Evolutionary conservation across 352 stramenopile genomes (phyloP).

Genomic region (Hyaloperonospora arabidopsidis): DNA sequence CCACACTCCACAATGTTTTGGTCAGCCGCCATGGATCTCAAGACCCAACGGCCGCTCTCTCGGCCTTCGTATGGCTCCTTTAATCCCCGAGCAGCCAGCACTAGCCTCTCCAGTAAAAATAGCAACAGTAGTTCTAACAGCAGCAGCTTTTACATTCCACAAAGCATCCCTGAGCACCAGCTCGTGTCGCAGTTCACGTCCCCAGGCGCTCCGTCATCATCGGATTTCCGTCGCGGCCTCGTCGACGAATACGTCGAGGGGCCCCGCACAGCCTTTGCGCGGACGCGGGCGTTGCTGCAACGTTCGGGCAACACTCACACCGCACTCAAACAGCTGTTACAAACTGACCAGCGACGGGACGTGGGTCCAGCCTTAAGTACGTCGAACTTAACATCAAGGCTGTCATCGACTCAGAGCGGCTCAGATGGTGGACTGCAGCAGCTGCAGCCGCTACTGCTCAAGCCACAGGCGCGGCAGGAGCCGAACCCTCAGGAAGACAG

Average conservation of each 20-base stretch:
- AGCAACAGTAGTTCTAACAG: constrained; percentile 14
- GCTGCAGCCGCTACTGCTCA: constrained; percentile 26
- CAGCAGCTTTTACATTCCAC: constrained; percentile 50
- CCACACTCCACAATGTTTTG: constrained; percentile 45
- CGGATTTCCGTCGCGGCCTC: constrained; percentile 2
- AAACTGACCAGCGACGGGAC: constrained; percentile 13
- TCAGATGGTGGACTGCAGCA: constrained; percentile 20
- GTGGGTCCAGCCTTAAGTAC: neutral
- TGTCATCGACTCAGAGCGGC: constrained; percentile 21
- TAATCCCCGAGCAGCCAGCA: constrained; percentile 6
- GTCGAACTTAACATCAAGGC: constrained; percentile 20
- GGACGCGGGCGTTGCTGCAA: constrained; percentile 21
- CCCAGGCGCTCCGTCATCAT: constrained; percentile 18
- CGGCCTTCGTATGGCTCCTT: constrained; percentile 59
- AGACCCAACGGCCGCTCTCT: constrained; percentile 27
- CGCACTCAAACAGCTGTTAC: constrained; percentile 32
- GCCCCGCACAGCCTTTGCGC: constrained; percentile 21
- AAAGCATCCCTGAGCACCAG: constrained; percentile 74
- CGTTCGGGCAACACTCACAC: constrained; percentile 22
- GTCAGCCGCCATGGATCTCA: constrained; percentile 62
- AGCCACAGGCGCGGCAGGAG: constrained; percentile 25
- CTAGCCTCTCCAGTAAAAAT: too few species aligned
- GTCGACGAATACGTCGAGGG: constrained; percentile 29
- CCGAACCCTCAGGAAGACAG: constrained; percentile 30
- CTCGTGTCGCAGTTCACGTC: constrained; percentile 54